A percentile compares a stretch with the other conserved stretches of the same genome.
phyloP scores from a whole-genome alignment of 495 filamentous ascomycete genomes.

The Aspergillus saccharolyticus region DNA sequence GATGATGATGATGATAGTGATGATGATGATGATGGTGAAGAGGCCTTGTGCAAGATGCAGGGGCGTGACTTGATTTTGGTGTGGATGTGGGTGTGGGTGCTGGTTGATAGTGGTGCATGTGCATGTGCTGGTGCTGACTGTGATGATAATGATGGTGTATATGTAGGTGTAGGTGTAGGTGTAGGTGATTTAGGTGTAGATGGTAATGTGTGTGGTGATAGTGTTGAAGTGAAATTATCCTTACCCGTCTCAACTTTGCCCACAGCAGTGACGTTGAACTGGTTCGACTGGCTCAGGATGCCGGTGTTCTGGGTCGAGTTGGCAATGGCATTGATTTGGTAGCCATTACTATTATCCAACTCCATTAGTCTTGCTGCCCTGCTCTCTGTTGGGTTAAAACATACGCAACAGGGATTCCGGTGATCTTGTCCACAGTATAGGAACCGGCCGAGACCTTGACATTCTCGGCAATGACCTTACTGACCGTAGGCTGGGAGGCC shows the following conservation, averaged over 20 bases:
- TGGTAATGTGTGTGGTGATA: constrained; percentile 2
- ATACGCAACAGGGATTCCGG: constrained; percentile 22
- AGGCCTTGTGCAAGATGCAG: background rate
- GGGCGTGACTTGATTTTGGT: background rate
- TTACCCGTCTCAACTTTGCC: constrained; percentile 18
- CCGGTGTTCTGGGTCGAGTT: constrained; percentile 24
- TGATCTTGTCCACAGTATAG: constrained; percentile 19
- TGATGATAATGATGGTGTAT: background rate
- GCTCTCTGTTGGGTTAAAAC: background rate
- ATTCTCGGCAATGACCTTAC: constrained; percentile 32
- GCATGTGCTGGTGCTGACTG: background rate
- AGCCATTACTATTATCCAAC: constrained; percentile 18
- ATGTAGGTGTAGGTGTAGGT: constrained; percentile 1
- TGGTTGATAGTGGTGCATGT: background rate
- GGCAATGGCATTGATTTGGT: constrained; percentile 33
- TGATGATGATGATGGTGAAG: constrained; percentile 5
- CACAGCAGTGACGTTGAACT: constrained; percentile 27
- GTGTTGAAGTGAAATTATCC: constrained; percentile 11
- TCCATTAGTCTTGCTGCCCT: background rate
- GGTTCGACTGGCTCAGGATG: constrained; percentile 30
- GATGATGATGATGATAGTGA: constrained; percentile 5
- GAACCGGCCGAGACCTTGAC: constrained; percentile 20
- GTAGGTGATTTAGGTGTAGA: background rate
- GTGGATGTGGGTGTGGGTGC: background rate
- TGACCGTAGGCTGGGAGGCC: constrained; percentile 25